Evolutionary conservation across 2,329 filamentous ascomycete genomes (phyloP), one percentile per base, ranked within the genome.

Genomic region (Fusarium tricinctum): DNA sequence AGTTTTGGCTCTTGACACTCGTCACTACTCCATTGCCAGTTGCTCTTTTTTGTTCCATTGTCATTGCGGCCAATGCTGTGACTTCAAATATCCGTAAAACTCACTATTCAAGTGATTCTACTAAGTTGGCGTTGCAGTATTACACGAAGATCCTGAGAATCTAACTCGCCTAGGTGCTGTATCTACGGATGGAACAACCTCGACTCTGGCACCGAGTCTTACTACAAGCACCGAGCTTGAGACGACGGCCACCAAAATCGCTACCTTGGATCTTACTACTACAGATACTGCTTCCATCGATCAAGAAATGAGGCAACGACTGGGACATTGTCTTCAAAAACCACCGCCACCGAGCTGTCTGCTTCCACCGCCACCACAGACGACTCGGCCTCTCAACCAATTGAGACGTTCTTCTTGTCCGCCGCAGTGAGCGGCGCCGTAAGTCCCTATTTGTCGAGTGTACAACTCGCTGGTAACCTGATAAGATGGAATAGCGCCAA

Each of bases 401-500:
- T 33, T 0, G 55, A 19, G 6, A 45, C 44, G 2, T 52, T 60
- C 14, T 17, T 15, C 2, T 33, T 55, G 4, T 13, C 19, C 3
- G 44, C 19, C 14, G 26, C 49, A 26, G 17, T 50, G 17, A 15
- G 10, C 7, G 23, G 19, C 6, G 15, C 23, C 6, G 32, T 30
- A 0, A 51, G 17, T 4, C 3, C n/a, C 4, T 19, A 39, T 19
- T n/a, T 55, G 23, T 19, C 44, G 10, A 19, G 22, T 3, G 8
- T 19, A 3, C 7, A 20, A 9, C 15, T 19, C 4, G 32, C 50
- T 6, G 44, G 15, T 0, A 8, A 12, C 0, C 0, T 17, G 22
- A 19, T 40, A 15, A 17, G 14, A 22, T 39, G 15, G 32, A 40
- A 39, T 17, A 8, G 19, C 19, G 10, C 8, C 32, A 8, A 32